Base-by-base conservation (phyloP, 441 rosid species). In the Croton setiger region DNA sequence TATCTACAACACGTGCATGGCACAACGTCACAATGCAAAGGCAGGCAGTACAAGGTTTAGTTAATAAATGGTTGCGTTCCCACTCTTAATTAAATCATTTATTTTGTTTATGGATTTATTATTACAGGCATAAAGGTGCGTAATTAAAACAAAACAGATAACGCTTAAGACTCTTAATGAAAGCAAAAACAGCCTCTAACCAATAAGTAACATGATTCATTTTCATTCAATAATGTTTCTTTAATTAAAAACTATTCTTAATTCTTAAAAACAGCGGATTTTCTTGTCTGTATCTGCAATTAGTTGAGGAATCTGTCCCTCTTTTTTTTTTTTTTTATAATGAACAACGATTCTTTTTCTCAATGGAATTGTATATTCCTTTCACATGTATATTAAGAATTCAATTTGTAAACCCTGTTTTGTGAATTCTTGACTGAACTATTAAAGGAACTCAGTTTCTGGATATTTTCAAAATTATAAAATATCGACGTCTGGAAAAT, bases 41-140 rank as follows among this genome's bases (percentile, higher is more conserved):
- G 51, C 63, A 73, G 31, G 31, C 54, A 5, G 53, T 35, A 52
- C 2, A 27, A 27, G 55, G 63, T 69, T 68, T 54, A 48, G 1
- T 2, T 11, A 48, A 15, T 21, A 10, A 48, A 60, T 7, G 37
- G n/a, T 10, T 63, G 15, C 4, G 41, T 4, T 37, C 41, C 63
- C 20, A 39, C 8, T 5, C 37, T 23, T 47, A 5, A 48, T 18
- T 13, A n/a, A 18, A 20, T 44, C 36, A 39, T 65, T 35, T 57
- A 18, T 68, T 72, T 58, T 60, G 37, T 56, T 71, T n/a, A n/a
- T n/a, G n/a, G n/a, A 64, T 77, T 74, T 70, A 68, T 49, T n/a
- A n/a, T 15, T 45, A 1, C 14, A 21, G 60, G 49, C 64, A 12
- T 23, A 5, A 48, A 70, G 58, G 58, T 51, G 23, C 18, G 66